phyloP scores from a whole-genome alignment of 177 flowering plant species.

The Vitis hybrid region DNA sequence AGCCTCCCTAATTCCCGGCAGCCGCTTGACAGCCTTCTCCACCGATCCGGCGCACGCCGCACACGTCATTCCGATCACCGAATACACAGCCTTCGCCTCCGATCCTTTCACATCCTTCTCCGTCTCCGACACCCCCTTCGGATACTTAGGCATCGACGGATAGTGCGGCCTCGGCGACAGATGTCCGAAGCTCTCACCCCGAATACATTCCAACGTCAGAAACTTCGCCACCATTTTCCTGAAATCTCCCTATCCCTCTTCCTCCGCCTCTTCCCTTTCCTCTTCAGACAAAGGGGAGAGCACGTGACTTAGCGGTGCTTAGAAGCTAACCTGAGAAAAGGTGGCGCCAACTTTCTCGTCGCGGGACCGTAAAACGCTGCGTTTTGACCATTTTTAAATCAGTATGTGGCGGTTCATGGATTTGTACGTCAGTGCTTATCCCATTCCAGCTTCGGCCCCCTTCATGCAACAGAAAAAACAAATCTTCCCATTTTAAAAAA shows the following conservation, averaged over 20 bases:
- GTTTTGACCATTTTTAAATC: too few species aligned
- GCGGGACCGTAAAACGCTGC: too few species aligned
- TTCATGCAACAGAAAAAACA: too few species aligned
- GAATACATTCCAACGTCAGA: slow-evolving; percentile 22
- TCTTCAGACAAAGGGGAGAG: too few species aligned
- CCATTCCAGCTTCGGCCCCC: too few species aligned
- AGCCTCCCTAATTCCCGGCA: slow-evolving; percentile 72
- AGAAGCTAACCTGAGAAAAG: too few species aligned
- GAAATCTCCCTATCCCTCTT: too few species aligned
- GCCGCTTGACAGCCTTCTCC: slow-evolving; percentile 74
- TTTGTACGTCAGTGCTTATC: too few species aligned
- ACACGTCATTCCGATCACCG: slow-evolving; percentile 78
- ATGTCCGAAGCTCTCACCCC: slow-evolving; percentile 16
- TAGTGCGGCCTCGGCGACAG: slow-evolving; percentile 24
- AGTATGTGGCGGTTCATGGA: too few species aligned
- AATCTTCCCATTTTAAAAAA: too few species aligned
- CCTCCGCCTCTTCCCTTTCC: not conserved
- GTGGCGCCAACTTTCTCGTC: too few species aligned
- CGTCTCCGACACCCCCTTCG: slow-evolving; percentile 15
- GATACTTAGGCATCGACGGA: slow-evolving; percentile 29
- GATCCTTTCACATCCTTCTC: slow-evolving; percentile 27
- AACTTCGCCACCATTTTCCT: slow-evolving; percentile 27
- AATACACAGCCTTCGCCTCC: slow-evolving; percentile 51
- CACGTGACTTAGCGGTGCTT: too few species aligned
- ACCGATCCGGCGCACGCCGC: slow-evolving; percentile 88